Evolutionary conservation across 345 rosid genomes (phyloP).

Genomic region (Eucalyptus albens): DNA sequence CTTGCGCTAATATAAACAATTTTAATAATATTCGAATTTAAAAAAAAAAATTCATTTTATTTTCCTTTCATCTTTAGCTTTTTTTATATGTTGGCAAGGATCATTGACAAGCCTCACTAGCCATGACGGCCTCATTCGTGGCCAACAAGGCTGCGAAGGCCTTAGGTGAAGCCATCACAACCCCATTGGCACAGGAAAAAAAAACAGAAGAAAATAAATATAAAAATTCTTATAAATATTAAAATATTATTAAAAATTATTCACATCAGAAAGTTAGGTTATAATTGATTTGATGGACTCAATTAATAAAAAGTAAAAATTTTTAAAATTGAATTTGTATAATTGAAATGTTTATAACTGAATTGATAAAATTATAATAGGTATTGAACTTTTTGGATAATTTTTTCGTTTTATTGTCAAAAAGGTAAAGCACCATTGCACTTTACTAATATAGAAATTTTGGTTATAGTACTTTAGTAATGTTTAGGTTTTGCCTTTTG

Average conservation of each 20-base stretch:
- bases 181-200: accelerated
- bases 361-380: too few relatives aligned
- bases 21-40: accelerated
- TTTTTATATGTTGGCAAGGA: too few relatives aligned
- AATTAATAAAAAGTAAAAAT: accelerated
- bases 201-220: too few relatives aligned
- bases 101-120: accelerated
- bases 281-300: too few relatives aligned
- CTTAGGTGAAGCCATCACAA: background rate
- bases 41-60: too few relatives aligned
- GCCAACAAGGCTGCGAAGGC: background rate
- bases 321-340: accelerated
- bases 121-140: accelerated
- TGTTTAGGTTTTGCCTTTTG: background rate
- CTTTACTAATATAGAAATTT: background rate
- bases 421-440: background rate
- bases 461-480: background rate
- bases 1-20: accelerated
- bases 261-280: accelerated
- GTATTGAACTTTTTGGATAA: accelerated
- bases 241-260: accelerated
- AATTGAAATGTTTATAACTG: accelerated
- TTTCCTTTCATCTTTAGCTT: too few relatives aligned
- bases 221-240: too few relatives aligned
- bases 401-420: background rate